A percentile compares a stretch with the other conserved stretches of the same genome.
phyloP scores from a whole-genome alignment of 805 yeast species.

The Candida easanensis region DNA sequence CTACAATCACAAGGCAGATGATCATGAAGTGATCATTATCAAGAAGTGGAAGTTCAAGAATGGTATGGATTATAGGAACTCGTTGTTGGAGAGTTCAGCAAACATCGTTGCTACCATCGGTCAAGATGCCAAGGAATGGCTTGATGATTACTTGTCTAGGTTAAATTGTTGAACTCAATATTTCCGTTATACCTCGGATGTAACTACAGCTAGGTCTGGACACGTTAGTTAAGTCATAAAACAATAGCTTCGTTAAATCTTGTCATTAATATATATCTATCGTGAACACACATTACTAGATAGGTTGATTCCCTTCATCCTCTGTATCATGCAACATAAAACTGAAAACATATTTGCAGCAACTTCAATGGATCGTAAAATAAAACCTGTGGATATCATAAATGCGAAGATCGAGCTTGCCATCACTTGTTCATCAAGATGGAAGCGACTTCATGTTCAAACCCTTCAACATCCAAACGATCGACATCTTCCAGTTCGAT shows the following conservation, averaged over 20 bases:
- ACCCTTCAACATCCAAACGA: background rate
- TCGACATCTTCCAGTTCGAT: background rate
- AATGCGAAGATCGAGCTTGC: too few relatives aligned
- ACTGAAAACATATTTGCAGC: too few relatives aligned
- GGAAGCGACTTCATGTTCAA: background rate
- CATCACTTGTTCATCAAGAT: background rate
- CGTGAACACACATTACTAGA: too few relatives aligned
- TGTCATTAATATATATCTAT: background rate
- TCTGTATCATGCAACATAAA: too few relatives aligned
- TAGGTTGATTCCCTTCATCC: too few relatives aligned
- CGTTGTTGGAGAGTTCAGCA: slow-evolving; percentile 20
- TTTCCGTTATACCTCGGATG: too few relatives aligned
- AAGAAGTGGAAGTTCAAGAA: slow-evolving; percentile 19
- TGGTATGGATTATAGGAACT: background rate
- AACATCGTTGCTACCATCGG: slow-evolving; percentile 22
- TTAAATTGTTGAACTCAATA: too few relatives aligned
- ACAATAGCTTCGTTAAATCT: background rate
- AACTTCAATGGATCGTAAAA: too few relatives aligned
- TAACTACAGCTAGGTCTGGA: too few relatives aligned
- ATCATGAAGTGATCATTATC: slow-evolving; percentile 14
- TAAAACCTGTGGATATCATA: too few relatives aligned
- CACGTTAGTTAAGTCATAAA: too few relatives aligned
- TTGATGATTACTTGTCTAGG: slow-evolving; percentile 14
- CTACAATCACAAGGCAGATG: slow-evolving; percentile 9
- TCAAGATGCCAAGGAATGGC: slow-evolving; percentile 22